Evolutionary conservation across 2,329 filamentous ascomycete species (phyloP), one percentile per base, ranked within the genome.

Genomic region (Exophiala dermatitidis): DNA sequence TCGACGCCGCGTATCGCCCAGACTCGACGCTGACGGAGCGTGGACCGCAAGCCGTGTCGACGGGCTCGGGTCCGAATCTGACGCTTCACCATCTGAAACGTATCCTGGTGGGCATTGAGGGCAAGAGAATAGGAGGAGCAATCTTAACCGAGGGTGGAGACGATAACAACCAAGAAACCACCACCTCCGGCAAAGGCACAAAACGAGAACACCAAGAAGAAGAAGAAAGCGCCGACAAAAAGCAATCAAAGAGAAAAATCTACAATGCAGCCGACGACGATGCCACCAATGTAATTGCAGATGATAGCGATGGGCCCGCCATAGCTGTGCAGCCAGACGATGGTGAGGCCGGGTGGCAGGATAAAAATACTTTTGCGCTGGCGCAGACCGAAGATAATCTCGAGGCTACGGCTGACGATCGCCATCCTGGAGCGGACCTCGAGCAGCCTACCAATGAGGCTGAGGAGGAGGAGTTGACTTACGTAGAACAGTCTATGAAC

Each of bases 1-100:
- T 53, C 26, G 53, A 62, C 52, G 55, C 62, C 12, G 58, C 65
- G 7, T 64, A 67, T 50, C 83, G 84, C 29, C 83, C 81, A 6
- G 67, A 75, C 0, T 65, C 72, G 1, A 67, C 71, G 4, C 75
- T 94, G 1, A 56, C 60, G 12, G 58, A 61, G 33, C 58, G 52
- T 31, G 62, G 62, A 1, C 58, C 59, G 8, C 52, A 62, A 43
- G 56, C 60, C 1, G 41, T 53, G 29, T 51, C 50, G 7, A 53
- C 52, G 1, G 58, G 52, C 33, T 42, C 44, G 9, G 53, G 42
- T 28, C 53, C 55, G 26, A 62, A 62, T 34, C 47, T 63, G 29
- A 62, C 57, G 28, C 54, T 63, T 1, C 55, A 54, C 47, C 59
- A 63, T 28, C 53, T 63, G 9, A 50, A 58, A 50, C 51, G 60